phyloP scores from a whole-genome alignment of 139 green algal species.

The Monoraphidium neglectum region DNA sequence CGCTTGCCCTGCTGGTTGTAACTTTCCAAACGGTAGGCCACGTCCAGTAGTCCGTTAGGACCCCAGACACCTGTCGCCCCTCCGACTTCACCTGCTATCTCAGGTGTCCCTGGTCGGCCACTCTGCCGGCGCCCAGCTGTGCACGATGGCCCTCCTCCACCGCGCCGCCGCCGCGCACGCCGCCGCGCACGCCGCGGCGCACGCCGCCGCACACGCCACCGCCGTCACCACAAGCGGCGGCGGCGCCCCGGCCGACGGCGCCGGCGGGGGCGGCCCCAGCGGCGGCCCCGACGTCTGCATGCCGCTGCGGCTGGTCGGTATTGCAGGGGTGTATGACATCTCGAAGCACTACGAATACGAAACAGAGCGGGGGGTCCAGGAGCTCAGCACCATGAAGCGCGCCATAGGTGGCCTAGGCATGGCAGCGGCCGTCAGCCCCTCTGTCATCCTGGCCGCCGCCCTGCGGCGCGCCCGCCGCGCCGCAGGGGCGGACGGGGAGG shows the following conservation, averaged over 20 bases:
- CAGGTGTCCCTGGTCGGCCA: constrained; percentile 71
- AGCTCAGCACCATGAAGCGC: constrained; percentile 84
- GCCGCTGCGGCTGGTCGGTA: constrained; percentile 45
- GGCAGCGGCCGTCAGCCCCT: too few species aligned
- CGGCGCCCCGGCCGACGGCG: too few species aligned
- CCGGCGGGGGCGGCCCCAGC: too few species aligned
- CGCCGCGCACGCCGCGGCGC: not conserved
- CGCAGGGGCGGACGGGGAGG: not conserved
- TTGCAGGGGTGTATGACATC: constrained; percentile 84
- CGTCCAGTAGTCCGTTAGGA: too few species aligned
- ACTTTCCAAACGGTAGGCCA: too few species aligned
- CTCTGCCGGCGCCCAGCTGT: constrained; percentile 77
- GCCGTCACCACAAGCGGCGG: too few species aligned
- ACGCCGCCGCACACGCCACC: not conserved
- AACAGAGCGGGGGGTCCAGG: constrained; percentile 59
- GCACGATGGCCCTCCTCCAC: constrained; percentile 71
- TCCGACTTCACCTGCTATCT: not conserved
- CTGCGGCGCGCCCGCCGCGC: not conserved
- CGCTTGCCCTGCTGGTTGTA: too few species aligned
- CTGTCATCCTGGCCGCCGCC: too few species aligned
- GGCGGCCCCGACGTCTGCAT: constrained; percentile 43
- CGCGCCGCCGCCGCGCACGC: constrained; percentile 34
- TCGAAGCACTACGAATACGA: constrained; percentile 85
- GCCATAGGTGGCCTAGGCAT: constrained; percentile 56
- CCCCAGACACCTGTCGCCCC: too few species aligned